These are phyloP conservation scores for Chlorella ohadii DNA, from an alignment of 139 green algal species.

Conservation along the genomic window DNA sequence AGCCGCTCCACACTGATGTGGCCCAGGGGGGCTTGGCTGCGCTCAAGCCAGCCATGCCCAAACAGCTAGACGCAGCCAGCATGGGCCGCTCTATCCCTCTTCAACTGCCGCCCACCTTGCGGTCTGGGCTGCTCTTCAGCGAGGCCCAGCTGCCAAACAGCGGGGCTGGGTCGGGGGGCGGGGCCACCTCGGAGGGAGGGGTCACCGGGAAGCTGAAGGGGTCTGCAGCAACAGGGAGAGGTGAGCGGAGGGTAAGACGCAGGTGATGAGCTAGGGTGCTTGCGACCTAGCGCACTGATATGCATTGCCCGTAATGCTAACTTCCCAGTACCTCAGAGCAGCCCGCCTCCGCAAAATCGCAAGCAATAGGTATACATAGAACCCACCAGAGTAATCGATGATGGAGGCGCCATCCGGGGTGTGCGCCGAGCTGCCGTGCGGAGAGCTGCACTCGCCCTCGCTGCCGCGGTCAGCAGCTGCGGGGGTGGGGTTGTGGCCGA, in stretches of 20 bases:
- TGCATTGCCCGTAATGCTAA: too few relatives aligned
- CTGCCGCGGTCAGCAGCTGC: conserved; percentile 9
- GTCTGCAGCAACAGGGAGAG: background rate
- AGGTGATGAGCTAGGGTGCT: too few relatives aligned
- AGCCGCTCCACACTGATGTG: too few relatives aligned
- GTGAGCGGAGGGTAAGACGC: too few relatives aligned
- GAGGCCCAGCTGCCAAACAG: conserved; percentile 44
- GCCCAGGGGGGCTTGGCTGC: too few relatives aligned
- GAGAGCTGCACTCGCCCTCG: background rate
- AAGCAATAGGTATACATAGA: too few relatives aligned
- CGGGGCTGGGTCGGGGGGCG: conserved; percentile 24
- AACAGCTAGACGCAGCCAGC: too few relatives aligned
- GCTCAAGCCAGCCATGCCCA: too few relatives aligned
- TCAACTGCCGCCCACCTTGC: background rate
- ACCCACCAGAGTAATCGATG: conserved; percentile 25
- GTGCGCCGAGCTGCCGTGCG: conserved; percentile 12
- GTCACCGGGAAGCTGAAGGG: conserved; percentile 65
- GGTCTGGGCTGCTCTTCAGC: conserved; percentile 35
- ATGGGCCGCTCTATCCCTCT: too few relatives aligned
- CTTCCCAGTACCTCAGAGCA: too few relatives aligned
- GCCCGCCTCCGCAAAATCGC: too few relatives aligned
- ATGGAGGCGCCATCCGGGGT: conserved; percentile 9
- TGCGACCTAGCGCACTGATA: too few relatives aligned
- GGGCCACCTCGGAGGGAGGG: conserved; percentile 48
- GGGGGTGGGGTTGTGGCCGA: background rate